These are phyloP conservation scores for Colletotrichum tropicale DNA, from an alignment of 2,329 filamentous ascomycete species.

Conservation along the genomic window DNA sequence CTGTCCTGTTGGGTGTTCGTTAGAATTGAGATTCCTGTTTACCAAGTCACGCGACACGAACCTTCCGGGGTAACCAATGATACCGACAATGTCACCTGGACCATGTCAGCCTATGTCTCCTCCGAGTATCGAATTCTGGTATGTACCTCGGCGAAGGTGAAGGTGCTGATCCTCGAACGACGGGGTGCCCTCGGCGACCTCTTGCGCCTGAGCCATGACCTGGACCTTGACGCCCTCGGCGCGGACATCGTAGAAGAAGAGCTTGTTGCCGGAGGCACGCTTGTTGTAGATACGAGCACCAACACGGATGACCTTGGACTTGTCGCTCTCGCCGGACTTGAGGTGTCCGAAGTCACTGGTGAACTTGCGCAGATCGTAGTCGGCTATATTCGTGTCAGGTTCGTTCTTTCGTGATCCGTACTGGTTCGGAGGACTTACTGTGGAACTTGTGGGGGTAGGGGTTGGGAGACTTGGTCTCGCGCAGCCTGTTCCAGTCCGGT, in stretches of 20 bases:
- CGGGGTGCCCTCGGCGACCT: conserved; percentile 67
- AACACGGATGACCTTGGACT: conserved; percentile 76
- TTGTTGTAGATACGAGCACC: conserved; percentile 91
- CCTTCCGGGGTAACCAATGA: conserved; percentile 78
- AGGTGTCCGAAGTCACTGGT: conserved; percentile 77
- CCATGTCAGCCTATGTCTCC: neutral
- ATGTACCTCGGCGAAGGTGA: conserved; percentile 71
- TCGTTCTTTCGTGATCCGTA: neutral
- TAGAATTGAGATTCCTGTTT: neutral
- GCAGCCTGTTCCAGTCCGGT: conserved; percentile 45
- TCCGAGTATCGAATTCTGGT: neutral
- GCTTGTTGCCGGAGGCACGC: conserved; percentile 80
- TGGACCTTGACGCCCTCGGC: conserved; percentile 73
- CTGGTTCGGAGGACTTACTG: conserved; percentile 22
- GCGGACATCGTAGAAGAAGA: conserved; percentile 90
- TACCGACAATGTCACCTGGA: conserved; percentile 81
- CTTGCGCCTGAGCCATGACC: conserved; percentile 88
- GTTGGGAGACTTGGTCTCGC: conserved; percentile 75
- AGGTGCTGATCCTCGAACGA: conserved; percentile 90
- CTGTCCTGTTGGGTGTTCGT: conserved; percentile 57
- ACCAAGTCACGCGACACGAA: neutral
- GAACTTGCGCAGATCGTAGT: conserved; percentile 83
- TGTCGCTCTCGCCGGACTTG: conserved; percentile 85
- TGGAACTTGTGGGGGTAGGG: conserved; percentile 83
- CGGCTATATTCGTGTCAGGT: conserved; percentile 65